Evolutionary conservation across 2,329 filamentous ascomycete genomes (phyloP).

Genomic region (Bipolaris oryzae): DNA sequence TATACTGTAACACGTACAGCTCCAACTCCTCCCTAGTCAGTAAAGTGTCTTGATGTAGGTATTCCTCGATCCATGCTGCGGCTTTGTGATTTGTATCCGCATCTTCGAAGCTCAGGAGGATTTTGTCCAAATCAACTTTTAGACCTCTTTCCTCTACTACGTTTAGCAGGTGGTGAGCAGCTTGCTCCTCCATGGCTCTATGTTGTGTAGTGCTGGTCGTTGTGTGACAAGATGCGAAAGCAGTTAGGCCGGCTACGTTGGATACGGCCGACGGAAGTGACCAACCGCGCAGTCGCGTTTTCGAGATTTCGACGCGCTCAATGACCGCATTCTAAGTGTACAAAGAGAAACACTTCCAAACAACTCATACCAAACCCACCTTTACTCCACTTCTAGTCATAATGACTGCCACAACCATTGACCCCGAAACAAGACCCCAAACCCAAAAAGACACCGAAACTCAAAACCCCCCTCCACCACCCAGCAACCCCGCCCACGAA

Average conservation of each 20-base stretch:
- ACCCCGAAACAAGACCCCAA: slow-evolving; percentile 31
- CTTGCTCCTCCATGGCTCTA: slow-evolving; percentile 42
- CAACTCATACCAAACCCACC: not conserved
- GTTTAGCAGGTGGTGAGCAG: slow-evolving; percentile 52
- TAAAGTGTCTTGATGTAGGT: slow-evolving; percentile 54
- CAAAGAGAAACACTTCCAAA: not conserved
- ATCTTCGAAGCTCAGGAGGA: slow-evolving; percentile 56
- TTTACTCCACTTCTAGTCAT: not conserved
- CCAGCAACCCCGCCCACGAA: slow-evolving; percentile 64
- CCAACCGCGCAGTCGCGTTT: slow-evolving; percentile 42
- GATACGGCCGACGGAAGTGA: slow-evolving; percentile 24
- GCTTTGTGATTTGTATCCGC: slow-evolving; percentile 50
- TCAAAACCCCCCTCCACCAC: slow-evolving; percentile 22
- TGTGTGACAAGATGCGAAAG: slow-evolving; percentile 31
- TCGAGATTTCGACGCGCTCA: slow-evolving; percentile 32
- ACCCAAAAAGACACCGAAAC: slow-evolving; percentile 24
- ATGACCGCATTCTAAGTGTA: slow-evolving; percentile 8
- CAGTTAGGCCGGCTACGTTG: slow-evolving; percentile 26
- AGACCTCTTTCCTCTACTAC: slow-evolving; percentile 54
- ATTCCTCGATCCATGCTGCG: slow-evolving; percentile 55
- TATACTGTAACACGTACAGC: slow-evolving; percentile 42
- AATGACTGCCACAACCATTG: slow-evolving; percentile 39
- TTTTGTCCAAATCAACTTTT: slow-evolving; percentile 52
- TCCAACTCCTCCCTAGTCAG: slow-evolving; percentile 57
- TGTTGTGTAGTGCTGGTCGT: slow-evolving; percentile 17